These are phyloP conservation scores for Blastobotrys arbuscula DNA, from an alignment of 1,139 yeast genomes.

Conservation along the genomic window DNA sequence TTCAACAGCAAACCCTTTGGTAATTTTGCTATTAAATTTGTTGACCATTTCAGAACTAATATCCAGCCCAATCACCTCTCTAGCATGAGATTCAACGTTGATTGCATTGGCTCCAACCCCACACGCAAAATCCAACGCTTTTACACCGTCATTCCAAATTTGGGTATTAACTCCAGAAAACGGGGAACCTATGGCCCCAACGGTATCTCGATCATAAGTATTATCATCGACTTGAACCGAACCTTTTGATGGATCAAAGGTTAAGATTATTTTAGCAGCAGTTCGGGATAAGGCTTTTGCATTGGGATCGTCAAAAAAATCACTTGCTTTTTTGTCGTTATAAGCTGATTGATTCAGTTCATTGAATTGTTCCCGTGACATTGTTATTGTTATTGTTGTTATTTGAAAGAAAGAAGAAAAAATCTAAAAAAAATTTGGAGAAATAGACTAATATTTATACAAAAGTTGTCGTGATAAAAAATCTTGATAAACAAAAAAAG, in stretches of 20 bases:
- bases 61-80: slow-evolving; percentile 28
- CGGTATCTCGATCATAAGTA: background rate
- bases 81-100: slow-evolving; percentile 22
- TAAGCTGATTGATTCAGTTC: slow-evolving; percentile 10
- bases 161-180: background rate
- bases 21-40: background rate
- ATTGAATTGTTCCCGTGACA: slow-evolving; percentile 2
- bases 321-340: slow-evolving; percentile 12
- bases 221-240: slow-evolving; percentile 1
- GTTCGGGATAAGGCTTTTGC: background rate
- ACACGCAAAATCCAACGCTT: slow-evolving; percentile 31
- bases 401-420: too few relatives aligned
- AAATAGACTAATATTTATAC: background rate
- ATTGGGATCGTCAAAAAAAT: slow-evolving; percentile 7
- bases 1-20: background rate
- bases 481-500: too few relatives aligned
- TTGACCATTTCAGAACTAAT: slow-evolving; percentile 25
- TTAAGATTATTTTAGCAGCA: slow-evolving; percentile 1
- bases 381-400: background rate
- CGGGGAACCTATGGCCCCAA: background rate
- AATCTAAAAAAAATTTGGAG: background rate
- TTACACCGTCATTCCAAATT: background rate
- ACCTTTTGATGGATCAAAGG: slow-evolving; percentile 3
- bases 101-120: slow-evolving; percentile 28
- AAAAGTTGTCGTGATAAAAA: background rate